Conservation (phyloP, 1,284 basidiomycete genomes). For the Vanrija humicola region DNA sequence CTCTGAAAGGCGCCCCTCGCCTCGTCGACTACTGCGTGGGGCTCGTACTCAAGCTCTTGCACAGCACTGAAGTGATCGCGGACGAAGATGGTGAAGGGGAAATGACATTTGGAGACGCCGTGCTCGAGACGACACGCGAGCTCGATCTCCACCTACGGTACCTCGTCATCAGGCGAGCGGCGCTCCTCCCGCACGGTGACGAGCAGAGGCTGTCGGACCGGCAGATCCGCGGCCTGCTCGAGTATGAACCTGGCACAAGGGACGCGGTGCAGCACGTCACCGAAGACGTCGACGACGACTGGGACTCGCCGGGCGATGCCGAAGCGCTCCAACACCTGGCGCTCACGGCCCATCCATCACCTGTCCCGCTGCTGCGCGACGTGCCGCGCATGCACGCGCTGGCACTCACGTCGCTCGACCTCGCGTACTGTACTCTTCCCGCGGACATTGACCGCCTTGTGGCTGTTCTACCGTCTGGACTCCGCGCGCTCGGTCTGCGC, state of each 20-base stretch:
- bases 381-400: slow-evolving; percentile 10
- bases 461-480: slow-evolving; percentile 17
- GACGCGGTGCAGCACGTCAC: neutral
- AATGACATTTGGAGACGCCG: slow-evolving; percentile 20
- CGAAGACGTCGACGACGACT: slow-evolving; percentile 12
- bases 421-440: slow-evolving; percentile 28
- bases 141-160: slow-evolving; percentile 30
- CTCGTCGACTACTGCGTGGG: slow-evolving; percentile 25
- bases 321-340: slow-evolving; percentile 24
- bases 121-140: slow-evolving; percentile 28
- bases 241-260: neutral
- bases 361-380: slow-evolving; percentile 23
- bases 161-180: slow-evolving; percentile 18
- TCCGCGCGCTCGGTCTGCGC: slow-evolving; percentile 28
- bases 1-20: slow-evolving; percentile 3
- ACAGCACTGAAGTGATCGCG: slow-evolving; percentile 14
- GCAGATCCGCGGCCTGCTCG: slow-evolving; percentile 20
- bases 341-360: slow-evolving; percentile 26
- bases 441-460: slow-evolving; percentile 25
- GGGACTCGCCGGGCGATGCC: slow-evolving; percentile 7
- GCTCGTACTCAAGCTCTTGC: slow-evolving; percentile 26
- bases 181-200: slow-evolving; percentile 13
- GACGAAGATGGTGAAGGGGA: slow-evolving; percentile 4
- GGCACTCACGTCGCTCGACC: slow-evolving; percentile 31
- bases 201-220: slow-evolving; percentile 17